Base-by-base conservation (phyloP, 2,329 filamentous ascomycete species). In the Aspergillus unguis region DNA sequence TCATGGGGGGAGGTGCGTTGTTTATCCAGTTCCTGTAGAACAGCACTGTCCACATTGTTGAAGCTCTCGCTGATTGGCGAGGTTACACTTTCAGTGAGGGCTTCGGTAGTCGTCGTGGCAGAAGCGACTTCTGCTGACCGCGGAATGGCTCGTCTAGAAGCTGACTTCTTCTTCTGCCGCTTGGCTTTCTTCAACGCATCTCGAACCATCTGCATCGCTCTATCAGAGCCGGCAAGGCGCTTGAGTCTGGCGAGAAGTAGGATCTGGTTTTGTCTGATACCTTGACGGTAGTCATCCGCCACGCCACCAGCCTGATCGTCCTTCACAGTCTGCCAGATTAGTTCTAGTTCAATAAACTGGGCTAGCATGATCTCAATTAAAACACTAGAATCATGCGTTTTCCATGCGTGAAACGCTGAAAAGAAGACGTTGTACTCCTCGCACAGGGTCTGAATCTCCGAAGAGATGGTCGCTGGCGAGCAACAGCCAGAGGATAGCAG, bases 281-380 rank as follows among this genome's bases (percentile, higher is more conserved):
- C 84, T 58, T 84, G 77, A 33, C 78, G 76, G 61, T 86, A 86
- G 53, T 86, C 84, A 38, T 79, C 79, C 3, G 83, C 81, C 35
- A 84, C 84, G 48, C 82, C 80, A 41, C 83, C 84, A 6, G 78
- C 77, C 26, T 73, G 80, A 50, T 85, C 82, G 57, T 84, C 78
- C 62, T 86, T 85, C 54, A 86, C 83, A 2, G 81, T 83, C 65
- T 86, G 83, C 81, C 84, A 84, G 11, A 86, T 86, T 17, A 83
- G 76, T 61, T 86, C 84, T 17, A 86, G 72, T 62, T 85, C 83
- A 37, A 85, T 80, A 60, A 86, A 86, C 27, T 84, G 83, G 7
- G 80, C 82, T 17, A 86, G 74, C 84, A 86, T 86, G 36, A 83
- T 84, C 58, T 85, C 82, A 54, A 86, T 78, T 42, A 86, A 67